phyloP scores from a whole-genome alignment of 768 basidiomycete species.

The Lentinus brumalis region DNA sequence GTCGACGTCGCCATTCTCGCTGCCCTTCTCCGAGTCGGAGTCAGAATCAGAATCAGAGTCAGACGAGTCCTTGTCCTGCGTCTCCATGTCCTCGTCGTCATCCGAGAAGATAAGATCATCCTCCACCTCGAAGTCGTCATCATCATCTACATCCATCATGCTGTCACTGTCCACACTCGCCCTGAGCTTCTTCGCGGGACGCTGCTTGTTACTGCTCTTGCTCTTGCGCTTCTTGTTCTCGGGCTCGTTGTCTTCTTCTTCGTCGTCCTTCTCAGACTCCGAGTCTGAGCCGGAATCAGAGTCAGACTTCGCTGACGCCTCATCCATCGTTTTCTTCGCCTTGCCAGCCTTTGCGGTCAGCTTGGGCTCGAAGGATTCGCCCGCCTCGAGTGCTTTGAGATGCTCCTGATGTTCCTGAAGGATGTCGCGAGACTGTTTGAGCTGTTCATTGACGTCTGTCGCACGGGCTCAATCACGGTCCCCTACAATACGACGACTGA shows the following conservation, averaged over 20 bases:
- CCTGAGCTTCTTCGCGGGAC: constrained; percentile 48
- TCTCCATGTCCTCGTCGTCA: constrained; percentile 24
- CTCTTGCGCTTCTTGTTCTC: constrained; percentile 55
- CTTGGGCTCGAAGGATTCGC: constrained; percentile 44
- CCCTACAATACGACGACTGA: not conserved
- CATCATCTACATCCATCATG: constrained; percentile 25
- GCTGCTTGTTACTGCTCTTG: constrained; percentile 38
- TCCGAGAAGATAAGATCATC: constrained; percentile 27
- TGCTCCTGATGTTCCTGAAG: constrained; percentile 46
- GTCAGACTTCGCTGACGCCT: constrained; percentile 2
- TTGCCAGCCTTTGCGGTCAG: constrained; percentile 38
- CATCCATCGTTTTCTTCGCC: constrained; percentile 12
- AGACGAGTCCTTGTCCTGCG: constrained; percentile 25
- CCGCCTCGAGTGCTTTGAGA: constrained; percentile 48
- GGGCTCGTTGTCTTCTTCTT: constrained; percentile 16
- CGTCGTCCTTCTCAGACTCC: constrained; percentile 22
- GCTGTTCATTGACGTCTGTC: constrained; percentile 42
- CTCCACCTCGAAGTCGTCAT: constrained; percentile 37
- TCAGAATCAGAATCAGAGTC: constrained; percentile 15
- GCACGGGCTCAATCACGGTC: not conserved
- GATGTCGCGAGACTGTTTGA: constrained; percentile 41
- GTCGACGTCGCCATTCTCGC: constrained; percentile 27
- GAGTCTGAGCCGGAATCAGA: constrained; percentile 2
- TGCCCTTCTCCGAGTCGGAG: constrained; percentile 15
- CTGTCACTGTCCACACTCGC: constrained; percentile 20